Percentiles rank a stretch among this genome's conserved stretches.
Conservation (phyloP, 1,284 basidiomycete genomes). For the Moniliophthora roreri region DNA sequence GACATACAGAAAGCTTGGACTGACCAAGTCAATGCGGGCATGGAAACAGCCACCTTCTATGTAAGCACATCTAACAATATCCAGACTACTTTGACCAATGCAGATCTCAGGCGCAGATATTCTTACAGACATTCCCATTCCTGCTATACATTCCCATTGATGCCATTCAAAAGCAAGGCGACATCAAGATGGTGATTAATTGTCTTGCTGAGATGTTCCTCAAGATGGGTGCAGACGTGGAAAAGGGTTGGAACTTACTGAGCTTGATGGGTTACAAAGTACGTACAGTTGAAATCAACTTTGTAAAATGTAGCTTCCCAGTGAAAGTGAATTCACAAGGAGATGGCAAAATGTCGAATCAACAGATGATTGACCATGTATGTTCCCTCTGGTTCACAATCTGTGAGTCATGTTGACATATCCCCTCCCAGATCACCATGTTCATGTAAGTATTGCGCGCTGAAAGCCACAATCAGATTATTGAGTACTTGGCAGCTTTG, state of each 20-base stretch:
- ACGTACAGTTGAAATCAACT: not conserved
- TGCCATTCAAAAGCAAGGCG: constrained; percentile 12
- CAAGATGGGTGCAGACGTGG: not conserved
- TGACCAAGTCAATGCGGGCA: constrained; percentile 1
- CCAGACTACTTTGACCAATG: not conserved
- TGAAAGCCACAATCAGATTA: not conserved
- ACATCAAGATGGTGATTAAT: constrained; percentile 8
- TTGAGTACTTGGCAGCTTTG: constrained; percentile 4
- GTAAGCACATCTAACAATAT: constrained; percentile 11
- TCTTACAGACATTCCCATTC: constrained; percentile 13
- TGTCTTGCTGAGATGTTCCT: not conserved
- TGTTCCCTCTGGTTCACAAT: not conserved
- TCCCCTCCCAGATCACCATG: constrained; percentile 9
- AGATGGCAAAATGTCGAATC: not conserved
- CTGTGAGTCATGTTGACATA: not conserved
- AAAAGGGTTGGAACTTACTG: too few species aligned
- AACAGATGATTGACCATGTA: constrained; percentile 7
- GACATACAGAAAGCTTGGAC: constrained; percentile 12
- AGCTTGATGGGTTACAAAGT: too few species aligned
- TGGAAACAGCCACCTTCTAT: constrained; percentile 8
- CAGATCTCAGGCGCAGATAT: constrained; percentile 12
- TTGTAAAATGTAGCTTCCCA: not conserved
- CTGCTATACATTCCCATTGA: constrained; percentile 13
- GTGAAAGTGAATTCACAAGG: not conserved
- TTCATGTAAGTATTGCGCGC: constrained; percentile 12